These are phyloP conservation scores for Phaeosphaeriaceae sp. DNA, from an alignment of 2,329 filamentous ascomycete genomes.

Conservation along the genomic window DNA sequence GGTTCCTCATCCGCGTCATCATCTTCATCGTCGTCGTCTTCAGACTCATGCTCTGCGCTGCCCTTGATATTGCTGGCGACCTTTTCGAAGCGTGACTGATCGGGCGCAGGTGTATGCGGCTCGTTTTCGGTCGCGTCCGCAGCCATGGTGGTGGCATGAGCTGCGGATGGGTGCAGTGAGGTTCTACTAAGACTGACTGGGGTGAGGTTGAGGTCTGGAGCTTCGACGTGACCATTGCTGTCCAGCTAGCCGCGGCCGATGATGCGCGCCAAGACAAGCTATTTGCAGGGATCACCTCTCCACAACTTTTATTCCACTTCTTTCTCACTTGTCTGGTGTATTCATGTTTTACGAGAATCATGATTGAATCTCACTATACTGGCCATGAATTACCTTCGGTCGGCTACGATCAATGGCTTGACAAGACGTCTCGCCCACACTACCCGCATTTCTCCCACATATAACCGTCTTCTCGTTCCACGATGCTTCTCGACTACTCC, in stretches of 20 bases:
- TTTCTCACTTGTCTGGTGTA: neutral
- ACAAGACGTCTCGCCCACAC: slow-evolving; percentile 27
- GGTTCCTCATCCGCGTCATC: slow-evolving; percentile 94
- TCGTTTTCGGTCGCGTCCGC: slow-evolving; percentile 44
- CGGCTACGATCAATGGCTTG: slow-evolving; percentile 29
- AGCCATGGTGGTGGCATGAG: slow-evolving; percentile 51
- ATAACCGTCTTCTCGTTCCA: slow-evolving; percentile 4
- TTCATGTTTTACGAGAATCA: slow-evolving; percentile 14
- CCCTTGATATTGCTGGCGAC: slow-evolving; percentile 30
- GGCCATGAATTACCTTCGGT: slow-evolving; percentile 36
- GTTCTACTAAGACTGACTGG: slow-evolving; percentile 3
- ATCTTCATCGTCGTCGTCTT: slow-evolving; percentile 63
- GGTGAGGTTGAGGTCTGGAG: slow-evolving; percentile 19
- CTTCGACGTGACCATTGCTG: slow-evolving; percentile 12
- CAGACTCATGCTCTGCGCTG: slow-evolving; percentile 33
- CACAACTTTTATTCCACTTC: slow-evolving; percentile 10
- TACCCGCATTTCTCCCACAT: slow-evolving; percentile 7
- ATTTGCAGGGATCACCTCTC: slow-evolving; percentile 20
- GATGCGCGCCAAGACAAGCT: slow-evolving; percentile 33
- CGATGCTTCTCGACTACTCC: slow-evolving; percentile 25
- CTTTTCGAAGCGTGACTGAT: slow-evolving; percentile 18
- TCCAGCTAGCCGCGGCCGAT: slow-evolving; percentile 24
- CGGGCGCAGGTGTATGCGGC: slow-evolving; percentile 44
- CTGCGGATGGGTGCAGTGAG: slow-evolving; percentile 33
- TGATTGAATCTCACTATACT: slow-evolving; percentile 17